Percentiles rank a stretch among this genome's conserved stretches.
phyloP scores from a whole-genome alignment of 768 basidiomycete genomes.

The Macrolepiota fuliginosa region DNA sequence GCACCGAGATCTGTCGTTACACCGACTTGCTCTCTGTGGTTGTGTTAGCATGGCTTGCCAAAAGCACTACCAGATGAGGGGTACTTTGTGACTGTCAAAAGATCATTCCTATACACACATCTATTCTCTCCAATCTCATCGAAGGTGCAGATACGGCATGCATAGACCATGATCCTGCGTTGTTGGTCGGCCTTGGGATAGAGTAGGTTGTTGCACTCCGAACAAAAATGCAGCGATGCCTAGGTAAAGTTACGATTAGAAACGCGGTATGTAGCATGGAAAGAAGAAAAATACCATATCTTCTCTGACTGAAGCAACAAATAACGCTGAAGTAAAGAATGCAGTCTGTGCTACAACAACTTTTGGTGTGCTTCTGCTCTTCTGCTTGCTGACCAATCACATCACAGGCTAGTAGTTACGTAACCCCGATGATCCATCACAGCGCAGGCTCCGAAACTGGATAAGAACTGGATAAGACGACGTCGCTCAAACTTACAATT shows the following conservation, averaged over 20 bases:
- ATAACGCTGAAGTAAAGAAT: neutral
- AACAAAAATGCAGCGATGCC: conserved; percentile 89
- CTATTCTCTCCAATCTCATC: conserved; percentile 84
- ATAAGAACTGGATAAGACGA: too few species aligned
- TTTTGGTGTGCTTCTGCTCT: neutral
- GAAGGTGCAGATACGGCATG: conserved; percentile 87
- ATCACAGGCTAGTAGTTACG: too few species aligned
- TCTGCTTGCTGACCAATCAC: neutral
- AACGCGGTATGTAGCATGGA: neutral
- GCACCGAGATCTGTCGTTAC: conserved; percentile 84
- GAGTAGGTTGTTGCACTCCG: conserved; percentile 92
- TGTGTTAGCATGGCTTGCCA: conserved; percentile 6
- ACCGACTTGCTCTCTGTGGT: conserved; percentile 83
- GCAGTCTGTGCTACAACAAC: neutral
- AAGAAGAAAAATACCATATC: neutral
- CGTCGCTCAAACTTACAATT: neutral
- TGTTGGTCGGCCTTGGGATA: conserved; percentile 91
- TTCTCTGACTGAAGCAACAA: neutral
- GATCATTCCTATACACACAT: conserved; percentile 91
- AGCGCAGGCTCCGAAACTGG: too few species aligned
- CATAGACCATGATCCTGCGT: conserved; percentile 84
- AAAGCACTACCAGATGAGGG: conserved; percentile 18
- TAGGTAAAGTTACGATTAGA: conserved; percentile 23
- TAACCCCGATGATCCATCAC: too few species aligned
- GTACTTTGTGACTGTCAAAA: conserved; percentile 91